Percentiles rank a stretch among this genome's conserved stretches.
Evolutionary conservation across 2,329 filamentous ascomycete species (phyloP).

Genomic region (Incumbomyces lentus): DNA sequence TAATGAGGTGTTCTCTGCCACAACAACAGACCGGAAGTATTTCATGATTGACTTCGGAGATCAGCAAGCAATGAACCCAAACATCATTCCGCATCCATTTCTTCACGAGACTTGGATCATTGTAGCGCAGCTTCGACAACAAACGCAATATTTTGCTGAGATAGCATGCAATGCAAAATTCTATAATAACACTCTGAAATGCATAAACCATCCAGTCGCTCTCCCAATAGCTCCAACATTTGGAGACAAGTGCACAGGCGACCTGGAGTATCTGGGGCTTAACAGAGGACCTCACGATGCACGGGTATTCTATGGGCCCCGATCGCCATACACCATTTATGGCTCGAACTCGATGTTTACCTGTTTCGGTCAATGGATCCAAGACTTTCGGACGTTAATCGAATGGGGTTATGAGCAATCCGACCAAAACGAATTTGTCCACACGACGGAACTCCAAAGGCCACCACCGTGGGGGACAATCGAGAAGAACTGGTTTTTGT

Average conservation of each 20-base stretch:
- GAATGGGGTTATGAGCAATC: conserved; percentile 29
- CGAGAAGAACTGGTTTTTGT: conserved; percentile 55
- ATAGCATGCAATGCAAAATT: conserved; percentile 44
- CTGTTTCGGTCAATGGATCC: conserved; percentile 49
- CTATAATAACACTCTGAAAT: conserved; percentile 11
- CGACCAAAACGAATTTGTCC: conserved; percentile 25
- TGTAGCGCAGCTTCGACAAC: conserved; percentile 36
- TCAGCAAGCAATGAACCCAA: conserved; percentile 41
- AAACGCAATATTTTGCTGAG: conserved; percentile 31
- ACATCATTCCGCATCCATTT: conserved; percentile 47
- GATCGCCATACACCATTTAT: conserved; percentile 41
- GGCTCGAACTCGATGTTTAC: conserved; percentile 46
- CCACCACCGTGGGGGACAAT: conserved; percentile 36
- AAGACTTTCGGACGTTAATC: conserved; percentile 43
- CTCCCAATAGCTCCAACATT: conserved; percentile 35
- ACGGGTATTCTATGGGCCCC: conserved; percentile 46
- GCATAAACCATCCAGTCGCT: conserved; percentile 9
- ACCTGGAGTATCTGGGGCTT: conserved; percentile 26
- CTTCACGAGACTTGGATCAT: conserved; percentile 41
- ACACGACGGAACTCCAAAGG: conserved; percentile 33
- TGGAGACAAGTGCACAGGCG: conserved; percentile 36
- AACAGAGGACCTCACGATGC: conserved; percentile 48
- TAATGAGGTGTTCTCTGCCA: conserved; percentile 36
- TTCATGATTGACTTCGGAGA: conserved; percentile 41
- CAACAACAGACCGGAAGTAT: conserved; percentile 37